A percentile compares a stretch with the other conserved stretches of the same genome.
phyloP scores from a whole-genome alignment of 306 rosid species.

The Dryas drummondii region DNA sequence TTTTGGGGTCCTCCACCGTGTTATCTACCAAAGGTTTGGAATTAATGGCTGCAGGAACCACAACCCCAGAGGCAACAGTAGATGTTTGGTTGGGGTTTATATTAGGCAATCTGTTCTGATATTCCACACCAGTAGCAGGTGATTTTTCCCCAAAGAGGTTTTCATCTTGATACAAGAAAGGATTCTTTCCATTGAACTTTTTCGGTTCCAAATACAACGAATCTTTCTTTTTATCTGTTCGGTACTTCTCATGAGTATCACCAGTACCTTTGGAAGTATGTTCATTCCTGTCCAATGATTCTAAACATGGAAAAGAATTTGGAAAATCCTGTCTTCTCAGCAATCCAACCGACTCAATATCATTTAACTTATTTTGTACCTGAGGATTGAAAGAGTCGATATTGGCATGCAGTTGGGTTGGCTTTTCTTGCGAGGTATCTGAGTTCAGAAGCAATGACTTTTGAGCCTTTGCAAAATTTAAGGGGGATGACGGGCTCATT shows the following conservation, averaged over 20 bases:
- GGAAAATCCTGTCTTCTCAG: constrained; percentile 37
- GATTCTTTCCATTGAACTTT: constrained; percentile 28
- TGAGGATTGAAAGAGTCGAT: constrained; percentile 33
- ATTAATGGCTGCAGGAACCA: constrained; percentile 24
- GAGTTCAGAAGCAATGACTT: constrained; percentile 38
- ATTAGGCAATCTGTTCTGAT: constrained; percentile 33
- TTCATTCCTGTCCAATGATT: constrained; percentile 34
- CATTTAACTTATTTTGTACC: constrained; percentile 36
- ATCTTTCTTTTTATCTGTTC: constrained; percentile 30
- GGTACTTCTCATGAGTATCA: constrained; percentile 29
- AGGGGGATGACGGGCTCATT: constrained; percentile 40
- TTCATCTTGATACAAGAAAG: constrained; percentile 34
- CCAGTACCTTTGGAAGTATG: constrained; percentile 27
- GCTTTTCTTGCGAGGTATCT: constrained; percentile 38
- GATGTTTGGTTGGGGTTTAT: constrained; percentile 30
- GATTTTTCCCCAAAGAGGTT: constrained; percentile 40
- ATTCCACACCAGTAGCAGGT: constrained; percentile 28
- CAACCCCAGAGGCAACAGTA: constrained; percentile 29
- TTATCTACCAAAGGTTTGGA: constrained; percentile 21
- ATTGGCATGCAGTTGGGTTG: constrained; percentile 35
- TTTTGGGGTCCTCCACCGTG: constrained; percentile 25
- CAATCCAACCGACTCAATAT: constrained; percentile 37
- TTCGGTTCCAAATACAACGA: constrained; percentile 28
- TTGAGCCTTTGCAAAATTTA: constrained; percentile 45
- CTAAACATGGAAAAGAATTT: constrained; percentile 40